phyloP scores from a whole-genome alignment of 2,329 filamentous ascomycete species.

The Diplodia sapinea region DNA sequence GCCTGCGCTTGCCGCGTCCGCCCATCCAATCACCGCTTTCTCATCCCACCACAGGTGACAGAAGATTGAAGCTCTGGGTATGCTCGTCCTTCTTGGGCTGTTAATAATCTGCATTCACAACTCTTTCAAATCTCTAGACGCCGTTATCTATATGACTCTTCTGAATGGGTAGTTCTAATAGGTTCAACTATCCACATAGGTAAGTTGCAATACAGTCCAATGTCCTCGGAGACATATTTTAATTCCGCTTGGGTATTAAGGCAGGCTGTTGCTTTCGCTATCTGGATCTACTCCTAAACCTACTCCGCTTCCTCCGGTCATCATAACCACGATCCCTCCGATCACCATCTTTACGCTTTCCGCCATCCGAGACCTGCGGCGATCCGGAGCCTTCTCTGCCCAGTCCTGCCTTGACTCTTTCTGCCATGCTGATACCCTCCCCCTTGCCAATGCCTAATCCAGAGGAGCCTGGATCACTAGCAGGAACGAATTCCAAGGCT shows the following conservation, averaged over 20 bases:
- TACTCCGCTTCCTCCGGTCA: constrained; percentile 34
- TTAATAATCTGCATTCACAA: too few species aligned
- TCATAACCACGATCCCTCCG: constrained; percentile 38
- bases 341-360: constrained; percentile 44
- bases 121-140: too few species aligned
- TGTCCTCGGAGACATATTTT: too few species aligned
- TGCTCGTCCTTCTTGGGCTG: too few species aligned
- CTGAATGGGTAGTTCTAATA: too few species aligned
- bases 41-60: neutral
- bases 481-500: constrained; percentile 44
- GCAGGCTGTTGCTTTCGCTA: too few species aligned
- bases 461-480: constrained; percentile 37
- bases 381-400: constrained; percentile 29
- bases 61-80: too few species aligned
- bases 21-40: constrained; percentile 17
- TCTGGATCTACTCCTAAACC: constrained; percentile 37
- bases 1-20: constrained; percentile 18
- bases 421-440: constrained; percentile 13
- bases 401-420: constrained; percentile 29
- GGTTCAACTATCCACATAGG: too few species aligned
- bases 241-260: too few species aligned
- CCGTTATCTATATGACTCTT: too few species aligned
- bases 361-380: constrained; percentile 34
- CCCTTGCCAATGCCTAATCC: constrained; percentile 30
- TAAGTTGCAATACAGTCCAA: too few species aligned